Conservation (phyloP, 2,329 filamentous ascomycete genomes). For the Neophaeococcomyces mojaviensis region DNA sequence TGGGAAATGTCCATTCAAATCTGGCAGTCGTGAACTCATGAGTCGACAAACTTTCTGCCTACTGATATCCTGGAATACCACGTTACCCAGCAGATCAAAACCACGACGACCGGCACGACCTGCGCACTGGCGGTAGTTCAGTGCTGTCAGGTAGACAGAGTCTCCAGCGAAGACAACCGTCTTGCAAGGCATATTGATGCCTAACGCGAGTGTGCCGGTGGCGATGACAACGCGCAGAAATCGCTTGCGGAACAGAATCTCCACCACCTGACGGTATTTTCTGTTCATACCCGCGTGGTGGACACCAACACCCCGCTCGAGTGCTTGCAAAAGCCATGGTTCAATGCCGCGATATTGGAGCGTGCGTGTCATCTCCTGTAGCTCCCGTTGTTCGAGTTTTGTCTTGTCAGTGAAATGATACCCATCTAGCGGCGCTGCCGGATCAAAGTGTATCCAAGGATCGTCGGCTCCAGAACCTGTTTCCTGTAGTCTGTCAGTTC, state of each 20-base stretch:
- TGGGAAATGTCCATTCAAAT: constrained; percentile 70
- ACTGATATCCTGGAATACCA: constrained; percentile 65
- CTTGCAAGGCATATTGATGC: constrained; percentile 79
- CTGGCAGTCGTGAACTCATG: constrained; percentile 65
- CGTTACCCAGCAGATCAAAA: constrained; percentile 73
- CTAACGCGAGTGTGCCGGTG: constrained; percentile 67
- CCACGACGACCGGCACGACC: constrained; percentile 73
- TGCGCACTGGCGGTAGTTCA: constrained; percentile 69
- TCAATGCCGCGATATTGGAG: constrained; percentile 46
- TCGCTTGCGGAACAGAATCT: constrained; percentile 66
- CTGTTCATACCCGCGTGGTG: constrained; percentile 77
- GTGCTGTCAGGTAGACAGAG: constrained; percentile 62
- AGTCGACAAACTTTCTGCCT: constrained; percentile 57
- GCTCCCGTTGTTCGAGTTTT: constrained; percentile 51
- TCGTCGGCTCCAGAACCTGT: constrained; percentile 49
- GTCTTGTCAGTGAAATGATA: constrained; percentile 62
- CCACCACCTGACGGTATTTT: constrained; percentile 64
- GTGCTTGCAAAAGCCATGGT: constrained; percentile 50
- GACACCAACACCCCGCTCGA: constrained; percentile 63
- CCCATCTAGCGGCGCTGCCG: constrained; percentile 52
- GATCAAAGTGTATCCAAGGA: constrained; percentile 59
- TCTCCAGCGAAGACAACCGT: constrained; percentile 72
- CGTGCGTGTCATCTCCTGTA: constrained; percentile 47
- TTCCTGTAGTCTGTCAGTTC: constrained; percentile 52
- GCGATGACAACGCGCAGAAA: constrained; percentile 65